These are phyloP conservation scores for Penicillium pulvis DNA, from an alignment of 495 filamentous ascomycete genomes.

Conservation along the genomic window DNA sequence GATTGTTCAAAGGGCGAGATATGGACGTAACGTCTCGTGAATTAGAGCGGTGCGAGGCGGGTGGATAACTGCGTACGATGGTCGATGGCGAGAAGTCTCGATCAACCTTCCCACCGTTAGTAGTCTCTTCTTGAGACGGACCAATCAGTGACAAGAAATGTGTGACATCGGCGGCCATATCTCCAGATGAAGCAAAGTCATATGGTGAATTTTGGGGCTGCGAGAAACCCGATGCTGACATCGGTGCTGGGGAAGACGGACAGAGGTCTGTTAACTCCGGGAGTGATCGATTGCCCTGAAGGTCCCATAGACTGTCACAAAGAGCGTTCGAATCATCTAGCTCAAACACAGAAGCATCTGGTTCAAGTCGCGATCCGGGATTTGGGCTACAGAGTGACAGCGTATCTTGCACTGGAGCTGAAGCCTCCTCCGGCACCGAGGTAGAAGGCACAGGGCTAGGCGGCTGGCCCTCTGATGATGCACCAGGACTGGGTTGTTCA, in stretches of 20 bases:
- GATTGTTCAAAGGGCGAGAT: constrained; percentile 43
- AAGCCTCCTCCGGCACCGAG: constrained; percentile 8
- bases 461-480: constrained; percentile 17
- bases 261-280: constrained; percentile 42
- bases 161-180: constrained; percentile 31
- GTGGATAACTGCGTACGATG: constrained; percentile 44
- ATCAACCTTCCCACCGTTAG: constrained; percentile 23
- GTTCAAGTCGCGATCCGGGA: constrained; percentile 7
- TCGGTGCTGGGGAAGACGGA: constrained; percentile 22
- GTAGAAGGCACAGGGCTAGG: constrained; percentile 15
- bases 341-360: constrained; percentile 13
- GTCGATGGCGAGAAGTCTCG: constrained; percentile 40
- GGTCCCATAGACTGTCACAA: constrained; percentile 42
- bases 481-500: constrained; percentile 25
- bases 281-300: constrained; percentile 32
- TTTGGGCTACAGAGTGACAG: constrained; percentile 15
- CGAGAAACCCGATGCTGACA: constrained; percentile 19
- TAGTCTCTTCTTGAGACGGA: constrained; percentile 23
- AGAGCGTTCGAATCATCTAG: constrained; percentile 25
- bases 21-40: constrained; percentile 38
- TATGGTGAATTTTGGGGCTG: constrained; percentile 24
- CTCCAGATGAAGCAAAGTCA: constrained; percentile 28
- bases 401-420: background rate
- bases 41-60: constrained; percentile 20
- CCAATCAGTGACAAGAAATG: constrained; percentile 34